phyloP scores from a whole-genome alignment of 139 green algal species.

The Nannochloris sp. region DNA sequence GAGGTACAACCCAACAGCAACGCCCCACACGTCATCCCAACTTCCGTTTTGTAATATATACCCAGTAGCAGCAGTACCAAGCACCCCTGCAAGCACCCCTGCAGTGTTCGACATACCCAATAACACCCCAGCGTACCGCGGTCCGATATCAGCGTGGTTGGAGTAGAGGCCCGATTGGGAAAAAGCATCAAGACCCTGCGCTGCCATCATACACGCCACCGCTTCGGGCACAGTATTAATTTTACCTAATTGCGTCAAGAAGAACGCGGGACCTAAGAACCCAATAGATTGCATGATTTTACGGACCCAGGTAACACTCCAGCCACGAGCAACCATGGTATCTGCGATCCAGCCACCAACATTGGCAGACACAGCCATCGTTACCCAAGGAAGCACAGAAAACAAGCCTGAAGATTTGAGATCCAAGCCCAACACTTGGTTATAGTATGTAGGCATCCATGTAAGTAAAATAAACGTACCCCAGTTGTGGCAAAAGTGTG shows the following conservation, averaged over 20 bases:
- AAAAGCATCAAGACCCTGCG: constrained; percentile 89
- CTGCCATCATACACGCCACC: constrained; percentile 90
- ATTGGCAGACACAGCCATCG: constrained; percentile 85
- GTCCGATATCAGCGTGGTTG: constrained; percentile 97
- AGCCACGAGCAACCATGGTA: constrained; percentile 57
- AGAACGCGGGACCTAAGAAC: constrained; percentile 93
- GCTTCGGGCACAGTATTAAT: constrained; percentile 54
- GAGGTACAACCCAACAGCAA: constrained; percentile 90
- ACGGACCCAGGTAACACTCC: constrained; percentile 70
- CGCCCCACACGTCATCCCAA: constrained; percentile 68
- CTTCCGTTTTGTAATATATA: constrained; percentile 73
- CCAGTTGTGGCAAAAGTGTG: constrained; percentile 99
- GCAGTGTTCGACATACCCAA: constrained; percentile 95
- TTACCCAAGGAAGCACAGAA: constrained; percentile 92
- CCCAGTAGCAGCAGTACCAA: constrained; percentile 85
- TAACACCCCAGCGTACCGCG: constrained; percentile 90
- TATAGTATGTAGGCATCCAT: constrained; percentile 99
- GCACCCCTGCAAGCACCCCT: constrained; percentile 88
- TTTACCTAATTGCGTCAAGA: constrained; percentile 72
- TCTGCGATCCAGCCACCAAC: constrained; percentile 89
- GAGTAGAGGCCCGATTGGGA: constrained; percentile 85
- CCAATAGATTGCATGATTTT: constrained; percentile 93
- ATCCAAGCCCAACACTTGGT: constrained; percentile 85
- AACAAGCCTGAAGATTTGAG: constrained; percentile 74
- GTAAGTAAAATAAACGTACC: constrained; percentile 98